Percentiles rank a stretch among this genome's conserved stretches.
phyloP scores from a whole-genome alignment of 2,329 filamentous ascomycete genomes.

The Coleophoma cylindrospora region DNA sequence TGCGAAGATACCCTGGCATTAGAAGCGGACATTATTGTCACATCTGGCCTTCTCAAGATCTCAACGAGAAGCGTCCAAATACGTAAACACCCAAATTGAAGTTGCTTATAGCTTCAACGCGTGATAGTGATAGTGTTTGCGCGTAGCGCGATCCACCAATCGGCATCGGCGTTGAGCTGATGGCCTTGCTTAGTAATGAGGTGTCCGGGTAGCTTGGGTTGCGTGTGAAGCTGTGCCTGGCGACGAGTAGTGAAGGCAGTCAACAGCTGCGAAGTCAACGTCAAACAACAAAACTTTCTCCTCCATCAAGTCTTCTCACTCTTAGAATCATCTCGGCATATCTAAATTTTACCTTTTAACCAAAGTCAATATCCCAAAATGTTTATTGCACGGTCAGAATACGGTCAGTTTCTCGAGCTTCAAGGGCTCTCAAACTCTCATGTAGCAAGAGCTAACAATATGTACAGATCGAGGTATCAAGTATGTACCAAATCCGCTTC shows the following conservation, averaged over 20 bases:
- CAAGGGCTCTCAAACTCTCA: conserved; percentile 11
- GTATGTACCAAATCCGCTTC: conserved; percentile 44
- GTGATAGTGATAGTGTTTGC: too few relatives aligned
- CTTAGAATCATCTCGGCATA: too few relatives aligned
- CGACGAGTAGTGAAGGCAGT: neutral
- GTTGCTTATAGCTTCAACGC: too few relatives aligned
- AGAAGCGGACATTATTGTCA: conserved; percentile 22
- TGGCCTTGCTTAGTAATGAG: neutral
- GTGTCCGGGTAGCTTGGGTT: neutral
- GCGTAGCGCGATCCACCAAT: too few relatives aligned
- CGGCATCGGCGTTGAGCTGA: neutral
- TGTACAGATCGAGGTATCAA: conserved; percentile 91
- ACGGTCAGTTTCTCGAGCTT: conserved; percentile 60
- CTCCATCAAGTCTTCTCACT: too few relatives aligned
- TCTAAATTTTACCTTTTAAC: conserved; percentile 4
- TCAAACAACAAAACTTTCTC: neutral
- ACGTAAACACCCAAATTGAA: too few relatives aligned
- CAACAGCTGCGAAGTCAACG: neutral
- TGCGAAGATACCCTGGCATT: conserved; percentile 24
- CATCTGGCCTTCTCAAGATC: conserved; percentile 13
- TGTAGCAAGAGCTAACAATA: conserved; percentile 29
- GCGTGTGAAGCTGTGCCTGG: conserved; percentile 1
- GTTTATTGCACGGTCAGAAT: conserved; percentile 99
- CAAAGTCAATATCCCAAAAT: conserved; percentile 55
- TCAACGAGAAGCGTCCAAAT: neutral